phyloP scores from a whole-genome alignment of 192 early-diverging fungal genomes.

The Coemansia sp. region DNA sequence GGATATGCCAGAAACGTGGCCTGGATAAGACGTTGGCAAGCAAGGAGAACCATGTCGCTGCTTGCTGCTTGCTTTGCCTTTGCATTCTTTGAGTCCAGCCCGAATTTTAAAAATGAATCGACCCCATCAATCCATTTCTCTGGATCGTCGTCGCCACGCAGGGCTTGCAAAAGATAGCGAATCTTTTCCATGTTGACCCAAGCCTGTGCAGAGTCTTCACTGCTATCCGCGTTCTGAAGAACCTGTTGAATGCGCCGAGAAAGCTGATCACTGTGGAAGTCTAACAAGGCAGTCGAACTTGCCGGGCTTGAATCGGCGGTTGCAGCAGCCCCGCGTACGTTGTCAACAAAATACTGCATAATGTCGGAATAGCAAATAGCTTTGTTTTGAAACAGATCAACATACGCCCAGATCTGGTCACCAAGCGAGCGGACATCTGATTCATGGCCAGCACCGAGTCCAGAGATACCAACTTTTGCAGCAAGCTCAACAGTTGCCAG shows the following conservation, averaged over 20 bases:
- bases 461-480: conserved; percentile 9
- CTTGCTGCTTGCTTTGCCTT: conserved; percentile 24
- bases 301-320: background rate
- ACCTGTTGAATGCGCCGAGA: conserved; percentile 9
- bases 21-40: conserved; percentile 42
- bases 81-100: conserved; percentile 28
- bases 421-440: conserved; percentile 10
- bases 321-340: conserved; percentile 11
- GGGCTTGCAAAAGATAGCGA: conserved; percentile 44
- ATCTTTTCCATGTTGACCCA: conserved; percentile 48
- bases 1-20: conserved; percentile 32
- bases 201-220: conserved; percentile 29
- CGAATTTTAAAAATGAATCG: conserved; percentile 25
- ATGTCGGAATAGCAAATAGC: conserved; percentile 52
- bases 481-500: conserved; percentile 38
- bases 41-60: conserved; percentile 46
- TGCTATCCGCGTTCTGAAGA: conserved; percentile 8
- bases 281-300: background rate
- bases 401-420: conserved; percentile 34
- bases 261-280: conserved; percentile 18
- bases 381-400: conserved; percentile 42
- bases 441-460: background rate
- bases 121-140: conserved; percentile 22
- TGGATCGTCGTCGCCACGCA: conserved; percentile 23
- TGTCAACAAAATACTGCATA: conserved; percentile 31